Conservation (phyloP, 2,329 filamentous ascomycete species). For the Penicillium sp. region DNA sequence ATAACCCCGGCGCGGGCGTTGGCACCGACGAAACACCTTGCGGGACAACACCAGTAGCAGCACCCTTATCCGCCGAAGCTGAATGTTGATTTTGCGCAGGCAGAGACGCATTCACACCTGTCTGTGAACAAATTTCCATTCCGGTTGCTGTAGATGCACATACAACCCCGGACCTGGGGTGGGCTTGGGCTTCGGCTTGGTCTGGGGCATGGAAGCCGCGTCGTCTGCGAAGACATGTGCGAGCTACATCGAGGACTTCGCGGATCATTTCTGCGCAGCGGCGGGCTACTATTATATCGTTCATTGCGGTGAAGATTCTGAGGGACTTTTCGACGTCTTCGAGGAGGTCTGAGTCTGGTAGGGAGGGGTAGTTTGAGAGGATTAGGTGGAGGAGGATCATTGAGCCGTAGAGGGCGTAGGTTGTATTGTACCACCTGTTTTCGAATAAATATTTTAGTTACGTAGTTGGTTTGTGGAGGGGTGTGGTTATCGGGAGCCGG, state of each 20-base stretch:
- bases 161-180: no score
- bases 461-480: no score
- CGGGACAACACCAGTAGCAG: slow-evolving; percentile 2
- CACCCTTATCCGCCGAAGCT: no score
- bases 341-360: slow-evolving; percentile 24
- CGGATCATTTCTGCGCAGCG: slow-evolving; percentile 33
- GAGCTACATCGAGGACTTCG: slow-evolving; percentile 30
- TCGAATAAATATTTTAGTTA: not conserved
- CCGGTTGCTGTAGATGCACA: no score
- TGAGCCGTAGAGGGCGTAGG: slow-evolving; percentile 34
- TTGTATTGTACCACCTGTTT: slow-evolving; percentile 35
- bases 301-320: slow-evolving; percentile 34
- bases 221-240: slow-evolving; percentile 13
- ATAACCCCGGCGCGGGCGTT: not conserved
- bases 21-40: not conserved
- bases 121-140: no score
- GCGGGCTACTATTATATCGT: slow-evolving; percentile 31
- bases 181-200: no score
- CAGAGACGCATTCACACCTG: no score
- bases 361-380: slow-evolving; percentile 20
- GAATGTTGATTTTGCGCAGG: no score
- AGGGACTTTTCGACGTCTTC: slow-evolving; percentile 31
- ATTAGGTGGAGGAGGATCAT: slow-evolving; percentile 36
- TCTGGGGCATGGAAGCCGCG: no score
- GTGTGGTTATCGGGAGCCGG: no score